phyloP scores from a whole-genome alignment of 306 rosid species.

The Sphenostylis stenocarpa region DNA sequence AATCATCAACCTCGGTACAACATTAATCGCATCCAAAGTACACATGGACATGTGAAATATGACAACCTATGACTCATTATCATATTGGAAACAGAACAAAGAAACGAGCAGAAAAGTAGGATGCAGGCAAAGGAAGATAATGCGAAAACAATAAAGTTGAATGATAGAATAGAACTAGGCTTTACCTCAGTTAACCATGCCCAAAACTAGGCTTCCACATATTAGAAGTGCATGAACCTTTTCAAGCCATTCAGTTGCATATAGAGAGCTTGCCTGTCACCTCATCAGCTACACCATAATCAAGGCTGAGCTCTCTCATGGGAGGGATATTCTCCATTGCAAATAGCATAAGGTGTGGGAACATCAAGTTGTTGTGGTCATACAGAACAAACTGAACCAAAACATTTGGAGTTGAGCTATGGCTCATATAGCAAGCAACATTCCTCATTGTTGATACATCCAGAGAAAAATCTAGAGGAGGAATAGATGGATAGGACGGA shows the following conservation, averaged over 20 bases:
- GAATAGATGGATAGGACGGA: conserved; percentile 81
- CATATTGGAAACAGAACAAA: conserved; percentile 15
- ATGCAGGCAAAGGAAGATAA: conserved; percentile 5
- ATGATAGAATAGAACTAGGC: conserved; percentile 5
- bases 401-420: conserved; percentile 77
- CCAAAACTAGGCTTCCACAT: conserved; percentile 48
- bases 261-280: conserved; percentile 78
- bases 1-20: conserved; percentile 19
- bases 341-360: conserved; percentile 92
- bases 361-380: conserved; percentile 94
- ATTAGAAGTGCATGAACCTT: conserved; percentile 37
- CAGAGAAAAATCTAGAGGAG: conserved; percentile 87
- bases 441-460: conserved; percentile 93
- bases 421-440: conserved; percentile 94
- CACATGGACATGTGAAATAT: neutral
- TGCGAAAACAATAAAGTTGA: neutral
- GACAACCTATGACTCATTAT: neutral
- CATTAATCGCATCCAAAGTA: neutral
- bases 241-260: conserved; percentile 56
- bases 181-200: conserved; percentile 52
- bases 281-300: conserved; percentile 91
- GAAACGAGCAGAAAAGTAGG: conserved; percentile 12
- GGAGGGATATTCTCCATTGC: conserved; percentile 98
- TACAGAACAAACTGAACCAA: conserved; percentile 83
- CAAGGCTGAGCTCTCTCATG: conserved; percentile 92